A percentile compares a stretch with the other conserved stretches of the same genome.
These are phyloP conservation scores for Platanthera zijinensis DNA, from an alignment of 106 monocot genomes.

Conservation along the genomic window DNA sequence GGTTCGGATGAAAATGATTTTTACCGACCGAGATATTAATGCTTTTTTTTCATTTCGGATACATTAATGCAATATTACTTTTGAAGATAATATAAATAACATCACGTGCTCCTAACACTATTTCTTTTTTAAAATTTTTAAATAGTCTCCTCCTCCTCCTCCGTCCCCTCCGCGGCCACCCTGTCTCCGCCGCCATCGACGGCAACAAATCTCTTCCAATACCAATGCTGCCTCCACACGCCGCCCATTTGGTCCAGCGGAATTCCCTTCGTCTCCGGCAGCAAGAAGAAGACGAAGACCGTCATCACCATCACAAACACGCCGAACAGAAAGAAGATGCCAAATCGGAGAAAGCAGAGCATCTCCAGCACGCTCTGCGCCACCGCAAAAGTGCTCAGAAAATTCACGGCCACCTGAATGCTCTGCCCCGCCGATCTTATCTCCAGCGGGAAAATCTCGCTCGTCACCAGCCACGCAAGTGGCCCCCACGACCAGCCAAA, in stretches of 20 bases:
- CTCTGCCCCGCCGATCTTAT: constrained; percentile 33
- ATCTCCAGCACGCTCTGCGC: constrained; percentile 29
- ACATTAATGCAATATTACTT: no score
- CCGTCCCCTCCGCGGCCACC: not conserved
- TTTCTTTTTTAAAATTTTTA: no score
- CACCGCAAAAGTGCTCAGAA: constrained; percentile 16
- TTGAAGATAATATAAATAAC: no score
- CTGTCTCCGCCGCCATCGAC: not conserved
- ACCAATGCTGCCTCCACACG: constrained; percentile 14
- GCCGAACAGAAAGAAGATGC: constrained; percentile 33
- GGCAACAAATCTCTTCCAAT: constrained; percentile 4
- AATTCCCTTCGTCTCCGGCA: constrained; percentile 17
- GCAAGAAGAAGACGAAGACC: constrained; percentile 5
- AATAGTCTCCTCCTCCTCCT: not conserved
- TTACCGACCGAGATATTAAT: no score
- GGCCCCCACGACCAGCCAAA: constrained; percentile 42
- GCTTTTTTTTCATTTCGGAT: no score
- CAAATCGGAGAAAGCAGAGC: constrained; percentile 20
- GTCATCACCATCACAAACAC: constrained; percentile 6
- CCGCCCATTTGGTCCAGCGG: constrained; percentile 6
- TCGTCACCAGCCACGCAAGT: constrained; percentile 25
- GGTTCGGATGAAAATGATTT: no score
- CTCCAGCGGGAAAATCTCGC: constrained; percentile 40
- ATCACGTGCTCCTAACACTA: no score
- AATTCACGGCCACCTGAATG: constrained; percentile 20